Evolutionary conservation across 495 filamentous ascomycete genomes (phyloP).

Genomic region (Aspergillus campestris): DNA sequence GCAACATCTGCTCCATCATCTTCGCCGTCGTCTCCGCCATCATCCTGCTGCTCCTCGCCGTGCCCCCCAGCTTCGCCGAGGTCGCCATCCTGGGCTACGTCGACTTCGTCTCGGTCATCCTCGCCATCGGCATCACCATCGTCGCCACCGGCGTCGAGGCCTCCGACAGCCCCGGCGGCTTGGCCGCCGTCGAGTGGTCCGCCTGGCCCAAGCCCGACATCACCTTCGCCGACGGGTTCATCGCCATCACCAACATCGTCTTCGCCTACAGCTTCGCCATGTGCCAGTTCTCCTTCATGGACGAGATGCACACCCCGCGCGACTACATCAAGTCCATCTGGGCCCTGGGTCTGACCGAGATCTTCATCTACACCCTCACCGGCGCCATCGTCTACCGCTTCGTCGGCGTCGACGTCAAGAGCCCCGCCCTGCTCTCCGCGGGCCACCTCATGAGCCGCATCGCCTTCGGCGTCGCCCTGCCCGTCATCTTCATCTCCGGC

Average conservation of each 20-base stretch:
- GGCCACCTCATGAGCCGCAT: conserved; percentile 51
- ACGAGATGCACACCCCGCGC: conserved; percentile 60
- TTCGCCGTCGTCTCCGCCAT: conserved; percentile 54
- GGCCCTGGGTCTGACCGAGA: conserved; percentile 49
- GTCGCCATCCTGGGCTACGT: conserved; percentile 53
- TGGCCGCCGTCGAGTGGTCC: conserved; percentile 26
- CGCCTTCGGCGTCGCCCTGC: conserved; percentile 63
- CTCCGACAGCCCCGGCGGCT: conserved; percentile 20
- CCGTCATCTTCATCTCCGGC: conserved; percentile 62
- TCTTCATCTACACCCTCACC: conserved; percentile 57
- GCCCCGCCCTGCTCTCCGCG: conserved; percentile 59
- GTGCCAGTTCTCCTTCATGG: conserved; percentile 64
- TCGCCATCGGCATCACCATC: conserved; percentile 60
- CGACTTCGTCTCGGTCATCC: conserved; percentile 53
- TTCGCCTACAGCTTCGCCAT: conserved; percentile 58
- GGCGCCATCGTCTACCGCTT: conserved; percentile 60
- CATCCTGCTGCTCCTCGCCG: conserved; percentile 49
- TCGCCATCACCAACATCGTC: conserved; percentile 62
- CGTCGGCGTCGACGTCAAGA: conserved; percentile 53
- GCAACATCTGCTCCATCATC: conserved; percentile 52
- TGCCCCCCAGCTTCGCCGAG: conserved; percentile 46
- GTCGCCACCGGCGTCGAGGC: conserved; percentile 48
- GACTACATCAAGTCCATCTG: conserved; percentile 57
- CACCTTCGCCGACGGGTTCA: conserved; percentile 35
- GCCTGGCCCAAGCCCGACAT: conserved; percentile 28